Base-by-base conservation (phyloP, 495 filamentous ascomycete genomes). In the Glonium stellatum region DNA sequence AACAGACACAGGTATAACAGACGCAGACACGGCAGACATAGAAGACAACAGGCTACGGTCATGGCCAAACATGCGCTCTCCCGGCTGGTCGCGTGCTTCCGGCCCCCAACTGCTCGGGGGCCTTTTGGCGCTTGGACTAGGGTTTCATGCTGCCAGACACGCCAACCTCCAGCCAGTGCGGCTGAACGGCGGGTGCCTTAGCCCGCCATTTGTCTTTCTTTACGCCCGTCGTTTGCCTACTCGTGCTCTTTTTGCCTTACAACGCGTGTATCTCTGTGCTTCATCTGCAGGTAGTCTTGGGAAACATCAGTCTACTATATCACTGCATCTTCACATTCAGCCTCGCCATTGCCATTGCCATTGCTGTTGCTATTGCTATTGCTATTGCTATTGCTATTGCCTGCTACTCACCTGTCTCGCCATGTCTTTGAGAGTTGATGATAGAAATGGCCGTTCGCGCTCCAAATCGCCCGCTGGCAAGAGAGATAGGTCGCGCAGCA, bases 401-500 rank as follows among this genome's bases (percentile, higher is more conserved):
- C 39, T 18, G 12, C 10, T 18, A 11, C 39, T 42, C 39, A n/a
- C n/a, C 12, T 25, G 1, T 34, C 21, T 23, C 27, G 12, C 60
- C 51, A 67, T 67, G 65, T 67, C 65, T 12, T 51, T 67, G 57
- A 57, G 65, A 19, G 42, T 49, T 36, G 65, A 64, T 54, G 65
- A 67, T 55, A 21, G 61, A 2, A 67, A 64, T 34, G 41, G 65
- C n/a, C 61, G 67, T 6, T 65, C 64, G 57, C 56, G 64, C 22
- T 69, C 67, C 1, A 69, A 69, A 42, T 69, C 67, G 46, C 64
- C 62, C 4, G 62, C 58, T 21, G 54, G 61, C 11, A 35, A 36
- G 27, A 54, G 64, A 6, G 64, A 67, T 15, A 58, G 67, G 5
- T 67, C 64, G 19, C 61, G 56, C 53, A 69, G 67, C 31, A 57